Conservation (phyloP, 768 basidiomycete genomes). For the Amanita exitialis region DNA sequence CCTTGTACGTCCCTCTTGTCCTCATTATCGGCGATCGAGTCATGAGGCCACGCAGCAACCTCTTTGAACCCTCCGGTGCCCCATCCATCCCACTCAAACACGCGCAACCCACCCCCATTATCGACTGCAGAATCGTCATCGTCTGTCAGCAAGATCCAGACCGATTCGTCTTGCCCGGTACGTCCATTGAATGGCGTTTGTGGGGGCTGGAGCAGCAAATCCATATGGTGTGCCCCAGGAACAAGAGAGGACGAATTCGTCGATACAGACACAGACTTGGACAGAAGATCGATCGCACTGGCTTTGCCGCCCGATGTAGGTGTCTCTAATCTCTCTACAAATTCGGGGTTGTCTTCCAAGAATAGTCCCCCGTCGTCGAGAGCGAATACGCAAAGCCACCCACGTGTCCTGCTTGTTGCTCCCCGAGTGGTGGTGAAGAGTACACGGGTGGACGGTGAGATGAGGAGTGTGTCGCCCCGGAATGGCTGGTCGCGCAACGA, state of each 20-base stretch:
- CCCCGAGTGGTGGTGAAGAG: slow-evolving; percentile 42
- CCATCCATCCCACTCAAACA: slow-evolving; percentile 43
- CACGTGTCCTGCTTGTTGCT: slow-evolving; percentile 19
- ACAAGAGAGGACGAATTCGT: background rate
- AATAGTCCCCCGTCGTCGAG: slow-evolving; percentile 30
- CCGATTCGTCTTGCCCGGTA: slow-evolving; percentile 14
- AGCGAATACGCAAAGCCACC: slow-evolving; percentile 34
- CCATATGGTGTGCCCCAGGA: background rate
- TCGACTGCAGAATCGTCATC: slow-evolving; percentile 26
- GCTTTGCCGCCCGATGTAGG: slow-evolving; percentile 42
- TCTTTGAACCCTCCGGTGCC: slow-evolving; percentile 25
- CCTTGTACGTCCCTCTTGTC: slow-evolving; percentile 6
- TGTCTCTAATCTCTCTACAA: slow-evolving; percentile 30
- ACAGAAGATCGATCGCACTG: slow-evolving; percentile 34
- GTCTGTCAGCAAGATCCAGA: slow-evolving; percentile 43
- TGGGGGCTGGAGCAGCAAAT: background rate
- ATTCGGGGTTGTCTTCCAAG: slow-evolving; percentile 11
- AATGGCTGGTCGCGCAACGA: slow-evolving; percentile 14
- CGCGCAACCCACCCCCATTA: slow-evolving; percentile 28
- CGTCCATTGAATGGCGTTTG: background rate
- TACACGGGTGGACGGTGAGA: slow-evolving; percentile 28
- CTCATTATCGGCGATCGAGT: slow-evolving; percentile 7
- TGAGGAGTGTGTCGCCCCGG: slow-evolving; percentile 37
- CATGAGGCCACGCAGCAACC: slow-evolving; percentile 32
- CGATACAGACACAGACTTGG: slow-evolving; percentile 14